Percentiles rank a stretch among this genome's conserved stretches.
phyloP scores from a whole-genome alignment of 2,329 filamentous ascomycete species.

The Microdochium bolleyi region DNA sequence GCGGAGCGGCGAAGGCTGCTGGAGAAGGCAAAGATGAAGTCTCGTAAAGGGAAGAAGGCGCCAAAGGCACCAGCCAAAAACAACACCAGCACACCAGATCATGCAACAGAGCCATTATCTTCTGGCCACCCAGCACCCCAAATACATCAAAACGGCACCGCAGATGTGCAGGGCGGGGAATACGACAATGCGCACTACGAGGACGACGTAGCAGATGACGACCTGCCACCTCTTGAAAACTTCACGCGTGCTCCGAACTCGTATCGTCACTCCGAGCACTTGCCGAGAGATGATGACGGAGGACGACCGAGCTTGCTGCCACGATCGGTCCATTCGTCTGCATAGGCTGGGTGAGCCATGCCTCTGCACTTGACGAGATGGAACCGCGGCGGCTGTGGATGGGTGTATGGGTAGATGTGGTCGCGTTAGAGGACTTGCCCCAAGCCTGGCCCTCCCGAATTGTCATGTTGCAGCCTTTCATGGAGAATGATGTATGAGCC shows the following conservation, averaged over 20 bases:
- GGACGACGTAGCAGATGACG: constrained; percentile 20
- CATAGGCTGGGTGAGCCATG: not conserved
- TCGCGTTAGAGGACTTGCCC: no score
- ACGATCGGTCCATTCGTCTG: not conserved
- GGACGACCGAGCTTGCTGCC: not conserved
- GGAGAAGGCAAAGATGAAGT: constrained; percentile 92
- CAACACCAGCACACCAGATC: constrained; percentile 16
- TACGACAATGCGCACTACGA: constrained; percentile 30
- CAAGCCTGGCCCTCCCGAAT: no score
- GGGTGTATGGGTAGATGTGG: not conserved
- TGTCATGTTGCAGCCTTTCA: no score
- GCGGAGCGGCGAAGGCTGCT: constrained; percentile 79
- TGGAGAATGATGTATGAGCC: no score
- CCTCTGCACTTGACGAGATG: not conserved
- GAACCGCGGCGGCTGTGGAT: not conserved
- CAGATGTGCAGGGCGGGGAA: constrained; percentile 17
- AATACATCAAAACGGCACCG: constrained; percentile 1
- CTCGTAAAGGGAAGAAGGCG: constrained; percentile 79
- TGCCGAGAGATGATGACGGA: not conserved
- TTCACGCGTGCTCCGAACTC: not conserved
- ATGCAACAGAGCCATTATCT: not conserved
- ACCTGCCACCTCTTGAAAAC: constrained; percentile 10
- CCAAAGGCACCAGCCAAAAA: constrained; percentile 56
- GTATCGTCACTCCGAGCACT: not conserved
- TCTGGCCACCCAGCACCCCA: constrained; percentile 1